Percentiles rank a stretch among this genome's conserved stretches.
Evolutionary conservation across 1,284 basidiomycete genomes (phyloP).

Genomic region (Malassezia yamatoensis): DNA sequence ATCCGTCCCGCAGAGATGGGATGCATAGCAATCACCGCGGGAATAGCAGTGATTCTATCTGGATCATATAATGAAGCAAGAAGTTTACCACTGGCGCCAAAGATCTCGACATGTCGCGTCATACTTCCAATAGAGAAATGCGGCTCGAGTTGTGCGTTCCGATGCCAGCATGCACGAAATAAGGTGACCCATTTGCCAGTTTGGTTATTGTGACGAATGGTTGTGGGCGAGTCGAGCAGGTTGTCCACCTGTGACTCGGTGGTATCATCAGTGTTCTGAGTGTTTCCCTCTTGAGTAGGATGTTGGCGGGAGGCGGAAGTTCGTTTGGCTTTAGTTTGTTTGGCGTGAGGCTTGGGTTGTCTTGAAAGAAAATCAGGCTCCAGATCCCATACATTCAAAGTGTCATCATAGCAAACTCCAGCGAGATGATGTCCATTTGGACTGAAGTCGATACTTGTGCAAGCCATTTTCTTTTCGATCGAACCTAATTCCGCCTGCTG

Average conservation of each 20-base stretch:
- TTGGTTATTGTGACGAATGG: conserved; percentile 43
- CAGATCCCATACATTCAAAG: conserved; percentile 30
- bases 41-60: conserved; percentile 40
- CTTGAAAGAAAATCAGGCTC: conserved; percentile 6
- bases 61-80: conserved; percentile 36
- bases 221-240: conserved; percentile 19
- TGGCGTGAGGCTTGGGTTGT: not conserved
- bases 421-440: conserved; percentile 35
- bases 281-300: too few species aligned
- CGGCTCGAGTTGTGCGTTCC: conserved; percentile 28
- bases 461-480: conserved; percentile 28
- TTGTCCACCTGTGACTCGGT: conserved; percentile 18
- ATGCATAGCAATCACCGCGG: conserved; percentile 41
- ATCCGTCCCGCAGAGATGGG: conserved; percentile 25
- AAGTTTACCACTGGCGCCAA: conserved; percentile 26
- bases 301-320: too few species aligned
- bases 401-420: conserved; percentile 40
- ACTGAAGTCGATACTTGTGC: conserved; percentile 40
- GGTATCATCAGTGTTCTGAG: not conserved
- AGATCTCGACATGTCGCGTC: conserved; percentile 40
- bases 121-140: conserved; percentile 43
- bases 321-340: not conserved
- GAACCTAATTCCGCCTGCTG: conserved; percentile 24
- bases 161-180: conserved; percentile 38
- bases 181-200: conserved; percentile 47